Conservation (phyloP, 345 rosid species). For the Salix purpurea region DNA sequence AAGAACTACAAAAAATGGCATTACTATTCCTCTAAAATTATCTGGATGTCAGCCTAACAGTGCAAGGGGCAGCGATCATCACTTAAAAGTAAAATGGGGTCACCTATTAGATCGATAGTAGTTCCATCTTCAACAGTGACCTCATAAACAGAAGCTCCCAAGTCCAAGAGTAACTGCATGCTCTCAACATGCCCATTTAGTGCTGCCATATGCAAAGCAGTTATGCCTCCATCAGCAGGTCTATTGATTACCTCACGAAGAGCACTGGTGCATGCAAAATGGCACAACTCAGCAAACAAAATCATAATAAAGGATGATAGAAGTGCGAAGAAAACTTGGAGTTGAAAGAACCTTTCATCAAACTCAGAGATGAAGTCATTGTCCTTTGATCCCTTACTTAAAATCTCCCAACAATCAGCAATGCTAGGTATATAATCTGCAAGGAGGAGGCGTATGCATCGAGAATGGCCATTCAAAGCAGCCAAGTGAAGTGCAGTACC, state of each 20-base stretch:
- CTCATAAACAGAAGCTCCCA: constrained; percentile 76
- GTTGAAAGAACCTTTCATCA: constrained; percentile 46
- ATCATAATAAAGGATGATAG: not conserved
- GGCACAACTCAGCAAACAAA: constrained; percentile 5
- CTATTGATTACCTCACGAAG: constrained; percentile 62
- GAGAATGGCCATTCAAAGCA: constrained; percentile 84
- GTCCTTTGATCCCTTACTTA: constrained; percentile 31
- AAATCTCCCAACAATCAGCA: constrained; percentile 47
- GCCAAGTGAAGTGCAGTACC: constrained; percentile 95
- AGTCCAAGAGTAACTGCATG: constrained; percentile 73
- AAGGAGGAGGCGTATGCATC: constrained; percentile 83
- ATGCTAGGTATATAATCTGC: constrained; percentile 79
- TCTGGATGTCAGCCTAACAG: not conserved
- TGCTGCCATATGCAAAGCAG: constrained; percentile 93
- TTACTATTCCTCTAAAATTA: not conserved
- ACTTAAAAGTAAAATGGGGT: not conserved
- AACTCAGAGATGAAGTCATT: constrained; percentile 45
- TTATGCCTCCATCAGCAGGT: constrained; percentile 93
- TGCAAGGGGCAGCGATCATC: not conserved
- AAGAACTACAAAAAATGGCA: constrained; percentile 1
- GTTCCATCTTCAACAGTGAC: constrained; percentile 89
- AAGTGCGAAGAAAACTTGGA: not conserved
- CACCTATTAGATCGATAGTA: constrained; percentile 91
- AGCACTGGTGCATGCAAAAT: constrained; percentile 38
- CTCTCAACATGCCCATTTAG: constrained; percentile 83